phyloP scores from a whole-genome alignment of 1,139 yeast species.

The Blastobotrys raffinosifermentans region DNA sequence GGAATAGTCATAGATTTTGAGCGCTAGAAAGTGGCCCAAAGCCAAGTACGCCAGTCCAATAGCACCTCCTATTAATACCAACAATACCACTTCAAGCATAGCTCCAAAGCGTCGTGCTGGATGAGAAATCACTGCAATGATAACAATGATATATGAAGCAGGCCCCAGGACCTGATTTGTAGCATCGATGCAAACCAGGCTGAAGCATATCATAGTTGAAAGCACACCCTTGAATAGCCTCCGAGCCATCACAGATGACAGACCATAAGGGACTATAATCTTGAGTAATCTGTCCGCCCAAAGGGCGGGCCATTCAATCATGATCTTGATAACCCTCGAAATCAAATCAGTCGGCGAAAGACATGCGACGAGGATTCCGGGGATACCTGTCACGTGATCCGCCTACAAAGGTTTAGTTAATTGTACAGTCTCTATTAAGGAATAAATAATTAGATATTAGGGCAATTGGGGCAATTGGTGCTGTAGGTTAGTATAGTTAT shows the following conservation, averaged over 20 bases:
- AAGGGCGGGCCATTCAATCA: too few species aligned
- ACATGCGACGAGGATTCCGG: too few species aligned
- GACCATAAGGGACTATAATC: conserved; percentile 12
- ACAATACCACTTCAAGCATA: conserved; percentile 39
- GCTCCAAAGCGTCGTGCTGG: conserved; percentile 46
- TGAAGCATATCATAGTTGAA: conserved; percentile 37
- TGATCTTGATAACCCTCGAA: neutral
- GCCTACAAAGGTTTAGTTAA: neutral
- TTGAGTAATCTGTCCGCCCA: conserved; percentile 2
- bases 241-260: conserved; percentile 11
- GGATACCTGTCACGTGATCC: too few species aligned
- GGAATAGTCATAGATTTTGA: conserved; percentile 23
- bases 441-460: too few species aligned
- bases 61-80: conserved; percentile 38
- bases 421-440: conserved; percentile 1
- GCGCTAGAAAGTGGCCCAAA: conserved; percentile 40
- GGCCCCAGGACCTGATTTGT: conserved; percentile 35
- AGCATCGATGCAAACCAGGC: conserved; percentile 36
- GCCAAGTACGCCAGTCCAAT: conserved; percentile 41
- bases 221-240: conserved; percentile 38
- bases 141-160: conserved; percentile 40
- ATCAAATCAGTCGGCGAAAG: too few species aligned
- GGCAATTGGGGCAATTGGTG: too few species aligned
- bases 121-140: conserved; percentile 43
- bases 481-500: too few species aligned